Percentiles rank a stretch among this genome's conserved stretches.
Conservation (phyloP, 2,329 filamentous ascomycete genomes). For the Penicillium italicum region DNA sequence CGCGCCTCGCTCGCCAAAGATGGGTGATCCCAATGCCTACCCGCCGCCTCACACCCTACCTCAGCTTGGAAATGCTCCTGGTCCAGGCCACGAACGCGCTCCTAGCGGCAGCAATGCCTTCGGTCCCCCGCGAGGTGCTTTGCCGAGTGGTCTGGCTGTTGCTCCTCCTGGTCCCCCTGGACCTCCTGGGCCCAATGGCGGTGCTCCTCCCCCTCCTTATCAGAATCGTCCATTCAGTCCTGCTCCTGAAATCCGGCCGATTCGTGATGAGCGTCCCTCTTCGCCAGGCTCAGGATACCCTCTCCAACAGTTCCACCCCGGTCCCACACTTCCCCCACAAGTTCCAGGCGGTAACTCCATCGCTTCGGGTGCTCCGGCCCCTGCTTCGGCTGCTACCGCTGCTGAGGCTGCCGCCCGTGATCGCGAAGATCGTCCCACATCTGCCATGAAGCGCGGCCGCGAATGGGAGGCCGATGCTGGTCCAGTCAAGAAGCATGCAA, state of each 20-base stretch:
- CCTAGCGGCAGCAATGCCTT: conserved; percentile 31
- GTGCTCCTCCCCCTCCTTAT: conserved; percentile 67
- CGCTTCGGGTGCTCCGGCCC: conserved; percentile 64
- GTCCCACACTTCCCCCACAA: conserved; percentile 57
- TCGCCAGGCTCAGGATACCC: conserved; percentile 87
- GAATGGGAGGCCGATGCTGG: conserved; percentile 86
- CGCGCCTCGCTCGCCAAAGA: conserved; percentile 59
- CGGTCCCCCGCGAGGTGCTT: conserved; percentile 40
- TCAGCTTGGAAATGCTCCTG: conserved; percentile 49
- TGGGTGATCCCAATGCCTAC: conserved; percentile 53
- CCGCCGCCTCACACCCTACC: conserved; percentile 49
- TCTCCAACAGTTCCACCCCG: conserved; percentile 75
- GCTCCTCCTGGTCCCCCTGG: conserved; percentile 48
- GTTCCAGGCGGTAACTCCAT: conserved; percentile 44
- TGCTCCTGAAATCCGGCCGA: conserved; percentile 74
- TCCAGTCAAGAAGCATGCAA: conserved; percentile 74
- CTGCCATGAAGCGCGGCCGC: conserved; percentile 75
- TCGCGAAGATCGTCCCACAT: conserved; percentile 70
- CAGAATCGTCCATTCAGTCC: conserved; percentile 67
- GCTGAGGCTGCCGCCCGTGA: conserved; percentile 66
- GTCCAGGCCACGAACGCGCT: conserved; percentile 40
- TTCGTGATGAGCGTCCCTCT: conserved; percentile 80
- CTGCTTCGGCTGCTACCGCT: conserved; percentile 62
- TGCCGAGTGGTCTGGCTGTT: conserved; percentile 47
- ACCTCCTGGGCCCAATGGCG: conserved; percentile 47